Evolutionary conservation across 2,329 filamentous ascomycete species (phyloP).

Genomic region (Alternaria incomplexa): DNA sequence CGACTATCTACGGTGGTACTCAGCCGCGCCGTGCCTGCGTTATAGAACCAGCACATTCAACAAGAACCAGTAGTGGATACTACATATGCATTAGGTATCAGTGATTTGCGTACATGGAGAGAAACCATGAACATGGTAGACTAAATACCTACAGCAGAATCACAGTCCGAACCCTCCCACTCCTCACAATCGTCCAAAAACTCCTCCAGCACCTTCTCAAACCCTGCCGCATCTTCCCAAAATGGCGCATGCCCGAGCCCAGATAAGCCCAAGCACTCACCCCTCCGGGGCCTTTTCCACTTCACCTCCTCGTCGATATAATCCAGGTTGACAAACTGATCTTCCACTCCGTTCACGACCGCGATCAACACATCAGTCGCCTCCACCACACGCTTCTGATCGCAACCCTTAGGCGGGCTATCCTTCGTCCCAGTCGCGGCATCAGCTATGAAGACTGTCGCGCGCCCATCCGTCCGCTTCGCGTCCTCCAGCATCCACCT

Average conservation of each 20-base stretch:
- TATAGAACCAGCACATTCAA: neutral
- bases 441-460: conserved; percentile 32
- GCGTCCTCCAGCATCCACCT: conserved; percentile 37
- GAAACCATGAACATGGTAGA: neutral
- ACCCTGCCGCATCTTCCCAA: conserved; percentile 31
- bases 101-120: neutral
- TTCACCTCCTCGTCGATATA: conserved; percentile 35
- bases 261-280: conserved; percentile 31
- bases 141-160: neutral
- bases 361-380: conserved; percentile 25
- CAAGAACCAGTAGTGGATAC: neutral
- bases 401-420: conserved; percentile 7
- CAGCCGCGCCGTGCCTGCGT: neutral
- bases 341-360: conserved; percentile 39
- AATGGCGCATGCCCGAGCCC: conserved; percentile 40
- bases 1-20: neutral
- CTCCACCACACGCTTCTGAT: conserved; percentile 32
- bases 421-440: conserved; percentile 19
- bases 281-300: conserved; percentile 37
- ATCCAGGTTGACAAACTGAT: conserved; percentile 41
- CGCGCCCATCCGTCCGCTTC: conserved; percentile 31
- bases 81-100: neutral
- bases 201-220: conserved; percentile 22
- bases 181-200: conserved; percentile 23
- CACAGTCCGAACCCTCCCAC: neutral